A percentile compares a stretch with the other conserved stretches of the same genome.
Evolutionary conservation across 2,329 filamentous ascomycete species (phyloP).

Genomic region (Colletotrichum sp.): DNA sequence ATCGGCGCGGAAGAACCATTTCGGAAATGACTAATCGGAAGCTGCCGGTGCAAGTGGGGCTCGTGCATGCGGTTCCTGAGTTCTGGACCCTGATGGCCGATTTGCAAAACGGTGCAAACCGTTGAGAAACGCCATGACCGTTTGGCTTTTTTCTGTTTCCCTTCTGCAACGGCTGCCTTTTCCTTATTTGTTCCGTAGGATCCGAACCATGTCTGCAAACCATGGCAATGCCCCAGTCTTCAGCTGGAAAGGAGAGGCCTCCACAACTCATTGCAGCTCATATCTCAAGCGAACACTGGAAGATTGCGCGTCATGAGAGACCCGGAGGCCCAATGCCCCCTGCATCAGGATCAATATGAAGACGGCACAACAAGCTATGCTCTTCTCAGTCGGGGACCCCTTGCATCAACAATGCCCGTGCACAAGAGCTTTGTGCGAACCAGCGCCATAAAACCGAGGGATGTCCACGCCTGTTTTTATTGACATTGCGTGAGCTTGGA

Average conservation of each 20-base stretch:
- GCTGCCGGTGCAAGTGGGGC: background rate
- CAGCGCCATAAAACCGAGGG: background rate
- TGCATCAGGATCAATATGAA: background rate
- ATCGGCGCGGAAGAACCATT: slow-evolving; percentile 9
- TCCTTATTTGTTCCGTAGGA: background rate
- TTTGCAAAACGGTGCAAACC: background rate
- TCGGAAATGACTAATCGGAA: background rate
- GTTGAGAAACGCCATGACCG: background rate
- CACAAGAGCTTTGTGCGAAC: background rate
- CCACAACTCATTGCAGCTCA: slow-evolving; percentile 7
- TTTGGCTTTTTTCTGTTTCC: background rate
- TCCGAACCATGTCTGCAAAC: background rate
- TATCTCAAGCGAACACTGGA: slow-evolving; percentile 1
- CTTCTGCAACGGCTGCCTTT: background rate
- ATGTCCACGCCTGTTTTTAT: background rate
- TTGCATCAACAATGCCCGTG: background rate
- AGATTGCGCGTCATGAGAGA: slow-evolving; percentile 11
- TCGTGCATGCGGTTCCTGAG: background rate
- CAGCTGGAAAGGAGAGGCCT: background rate
- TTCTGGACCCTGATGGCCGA: background rate
- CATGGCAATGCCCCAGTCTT: background rate
- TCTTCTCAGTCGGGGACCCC: background rate
- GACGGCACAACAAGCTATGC: background rate
- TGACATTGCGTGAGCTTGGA: background rate
- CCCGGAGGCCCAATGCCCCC: slow-evolving; percentile 13